phyloP scores from a whole-genome alignment of 352 stramenopile species.

The Phytophthora melonis region DNA sequence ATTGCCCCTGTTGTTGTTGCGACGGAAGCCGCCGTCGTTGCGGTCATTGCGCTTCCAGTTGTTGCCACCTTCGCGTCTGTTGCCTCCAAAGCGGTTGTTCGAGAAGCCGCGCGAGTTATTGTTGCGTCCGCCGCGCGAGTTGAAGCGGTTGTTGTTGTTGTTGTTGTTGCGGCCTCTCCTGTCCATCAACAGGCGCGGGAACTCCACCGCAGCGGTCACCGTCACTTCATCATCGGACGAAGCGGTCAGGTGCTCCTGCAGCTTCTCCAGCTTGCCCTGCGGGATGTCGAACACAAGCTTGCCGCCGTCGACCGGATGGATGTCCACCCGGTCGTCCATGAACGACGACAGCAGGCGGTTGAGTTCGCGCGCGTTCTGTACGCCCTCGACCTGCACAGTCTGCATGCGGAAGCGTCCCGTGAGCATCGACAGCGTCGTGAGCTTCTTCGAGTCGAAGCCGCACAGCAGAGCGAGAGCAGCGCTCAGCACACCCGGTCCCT shows the following conservation, averaged over 20 bases:
- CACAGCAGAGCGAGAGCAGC: conserved; percentile 77
- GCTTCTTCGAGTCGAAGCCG: conserved; percentile 78
- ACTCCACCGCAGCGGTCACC: conserved; percentile 58
- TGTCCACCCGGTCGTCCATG: conserved; percentile 54
- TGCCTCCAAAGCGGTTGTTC: conserved; percentile 39
- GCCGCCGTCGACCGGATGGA: conserved; percentile 62
- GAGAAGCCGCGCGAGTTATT: conserved; percentile 46
- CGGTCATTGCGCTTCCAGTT: conserved; percentile 38
- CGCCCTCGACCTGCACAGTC: conserved; percentile 70
- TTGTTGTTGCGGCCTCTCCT: conserved; percentile 17
- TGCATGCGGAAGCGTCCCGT: conserved; percentile 70
- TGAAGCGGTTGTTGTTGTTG: conserved; percentile 40
- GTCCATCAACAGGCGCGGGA: conserved; percentile 67
- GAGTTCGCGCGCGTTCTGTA: conserved; percentile 57
- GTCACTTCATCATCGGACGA: conserved; percentile 42
- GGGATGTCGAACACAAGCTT: conserved; percentile 81
- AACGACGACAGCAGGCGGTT: conserved; percentile 55
- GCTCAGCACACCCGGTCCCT: conserved; percentile 66
- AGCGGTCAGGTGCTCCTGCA: conserved; percentile 56
- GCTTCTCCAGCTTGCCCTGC: conserved; percentile 51
- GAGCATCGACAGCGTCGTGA: conserved; percentile 80
- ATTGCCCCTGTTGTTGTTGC: conserved; percentile 31
- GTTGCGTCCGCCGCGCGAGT: conserved; percentile 23
- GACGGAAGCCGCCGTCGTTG: conserved; percentile 29
- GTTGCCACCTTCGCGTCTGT: conserved; percentile 28